phyloP scores from a whole-genome alignment of 139 green algal species.

The Pseudopediastrum boryanum region DNA sequence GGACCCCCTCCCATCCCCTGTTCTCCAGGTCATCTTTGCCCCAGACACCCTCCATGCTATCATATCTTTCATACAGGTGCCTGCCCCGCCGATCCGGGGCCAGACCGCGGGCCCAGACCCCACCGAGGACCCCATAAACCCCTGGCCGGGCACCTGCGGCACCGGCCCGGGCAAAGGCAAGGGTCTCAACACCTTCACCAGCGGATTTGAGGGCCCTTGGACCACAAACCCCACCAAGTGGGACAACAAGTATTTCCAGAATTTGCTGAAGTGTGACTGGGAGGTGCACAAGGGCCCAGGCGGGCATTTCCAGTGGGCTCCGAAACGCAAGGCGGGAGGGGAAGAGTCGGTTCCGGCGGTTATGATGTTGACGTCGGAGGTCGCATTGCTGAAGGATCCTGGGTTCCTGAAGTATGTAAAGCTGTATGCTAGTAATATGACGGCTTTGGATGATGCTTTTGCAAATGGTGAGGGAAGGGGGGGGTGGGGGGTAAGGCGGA shows the following conservation, averaged over 20 bases:
- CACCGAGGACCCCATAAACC: conserved; percentile 26
- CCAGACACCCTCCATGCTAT: too few relatives aligned
- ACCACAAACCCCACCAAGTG: conserved; percentile 38
- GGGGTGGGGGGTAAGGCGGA: too few relatives aligned
- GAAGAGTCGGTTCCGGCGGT: neutral
- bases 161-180: conserved; percentile 34
- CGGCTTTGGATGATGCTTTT: neutral
- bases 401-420: conserved; percentile 28
- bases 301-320: conserved; percentile 4
- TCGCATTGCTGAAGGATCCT: conserved; percentile 36
- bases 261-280: conserved; percentile 41
- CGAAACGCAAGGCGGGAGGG: neutral
- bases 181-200: conserved; percentile 49
- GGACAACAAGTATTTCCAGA: conserved; percentile 47
- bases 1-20: too few relatives aligned
- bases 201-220: conserved; percentile 51
- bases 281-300: conserved; percentile 36
- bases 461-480: neutral
- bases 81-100: conserved; percentile 46
- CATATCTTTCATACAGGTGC: too few relatives aligned
- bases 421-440: neutral
- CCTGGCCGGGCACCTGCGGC: conserved; percentile 48
- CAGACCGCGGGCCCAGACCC: conserved; percentile 40
- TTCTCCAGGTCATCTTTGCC: too few relatives aligned
- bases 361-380: conserved; percentile 49